These are phyloP conservation scores for Plantago major DNA, from an alignment of 257 asterid genomes.

Conservation along the genomic window DNA sequence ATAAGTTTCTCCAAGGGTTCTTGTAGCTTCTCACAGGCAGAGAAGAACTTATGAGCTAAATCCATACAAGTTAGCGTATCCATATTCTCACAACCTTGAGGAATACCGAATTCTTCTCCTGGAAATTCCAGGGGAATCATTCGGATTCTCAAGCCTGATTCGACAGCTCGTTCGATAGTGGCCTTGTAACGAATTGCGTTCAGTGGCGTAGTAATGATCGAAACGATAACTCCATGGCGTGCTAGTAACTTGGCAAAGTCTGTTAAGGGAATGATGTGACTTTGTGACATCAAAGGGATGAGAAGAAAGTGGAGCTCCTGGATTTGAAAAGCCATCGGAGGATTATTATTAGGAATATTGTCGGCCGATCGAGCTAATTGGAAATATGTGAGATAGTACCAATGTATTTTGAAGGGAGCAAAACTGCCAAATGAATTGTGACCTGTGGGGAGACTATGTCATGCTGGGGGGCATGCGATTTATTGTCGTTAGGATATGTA, in stretches of 20 bases:
- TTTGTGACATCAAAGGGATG: conserved; percentile 51
- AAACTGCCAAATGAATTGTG: neutral
- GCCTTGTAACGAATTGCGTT: conserved; percentile 37
- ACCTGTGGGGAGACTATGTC: too few relatives aligned
- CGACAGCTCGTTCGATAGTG: conserved; percentile 8
- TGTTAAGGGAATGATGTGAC: conserved; percentile 59
- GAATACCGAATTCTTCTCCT: conserved; percentile 41
- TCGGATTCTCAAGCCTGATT: conserved; percentile 27
- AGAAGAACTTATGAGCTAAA: conserved; percentile 25
- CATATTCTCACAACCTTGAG: conserved; percentile 56
- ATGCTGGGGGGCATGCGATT: too few relatives aligned
- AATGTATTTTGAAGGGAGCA: neutral
- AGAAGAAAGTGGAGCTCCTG: conserved; percentile 43
- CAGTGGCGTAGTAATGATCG: conserved; percentile 43
- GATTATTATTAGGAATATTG: neutral
- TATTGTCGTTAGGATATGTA: neutral
- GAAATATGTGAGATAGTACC: neutral
- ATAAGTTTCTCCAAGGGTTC: conserved; percentile 33
- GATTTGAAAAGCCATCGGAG: conserved; percentile 27
- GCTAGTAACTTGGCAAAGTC: conserved; percentile 49
- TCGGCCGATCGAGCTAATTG: neutral
- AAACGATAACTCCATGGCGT: conserved; percentile 30
- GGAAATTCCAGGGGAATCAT: conserved; percentile 44
- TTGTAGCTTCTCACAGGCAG: conserved; percentile 30
- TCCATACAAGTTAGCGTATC: conserved; percentile 37